These are phyloP conservation scores for Cutaneotrichosporon cutaneum DNA, from an alignment of 1,284 basidiomycete genomes.

Conservation along the genomic window DNA sequence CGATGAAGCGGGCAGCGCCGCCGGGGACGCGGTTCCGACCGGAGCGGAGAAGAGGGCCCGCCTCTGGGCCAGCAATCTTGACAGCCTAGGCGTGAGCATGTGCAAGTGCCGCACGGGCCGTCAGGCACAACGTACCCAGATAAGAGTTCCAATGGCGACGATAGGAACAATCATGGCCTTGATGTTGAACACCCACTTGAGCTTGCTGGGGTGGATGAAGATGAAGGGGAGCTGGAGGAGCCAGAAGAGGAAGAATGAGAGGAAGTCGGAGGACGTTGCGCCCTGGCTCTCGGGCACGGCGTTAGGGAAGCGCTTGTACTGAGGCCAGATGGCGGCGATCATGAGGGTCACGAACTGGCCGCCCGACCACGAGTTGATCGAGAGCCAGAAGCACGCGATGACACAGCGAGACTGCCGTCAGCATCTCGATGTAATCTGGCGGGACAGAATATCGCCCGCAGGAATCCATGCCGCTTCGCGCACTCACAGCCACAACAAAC, in stretches of 20 bases:
- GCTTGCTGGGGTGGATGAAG: slow-evolving; percentile 68
- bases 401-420: slow-evolving; percentile 40
- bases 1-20: slow-evolving; percentile 17
- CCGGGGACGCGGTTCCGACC: slow-evolving; percentile 12
- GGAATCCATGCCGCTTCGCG: not conserved
- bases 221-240: slow-evolving; percentile 59
- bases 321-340: slow-evolving; percentile 31
- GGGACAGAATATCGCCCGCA: not conserved
- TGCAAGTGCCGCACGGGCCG: not conserved
- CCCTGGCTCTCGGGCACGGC: slow-evolving; percentile 25
- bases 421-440: not conserved
- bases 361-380: slow-evolving; percentile 58
- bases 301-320: slow-evolving; percentile 26
- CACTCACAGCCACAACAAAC: slow-evolving; percentile 63
- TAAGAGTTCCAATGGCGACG: slow-evolving; percentile 66
- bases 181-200: slow-evolving; percentile 66
- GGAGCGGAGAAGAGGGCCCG: slow-evolving; percentile 13
- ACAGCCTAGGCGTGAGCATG: slow-evolving; percentile 51
- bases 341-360: slow-evolving; percentile 33
- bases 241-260: slow-evolving; percentile 74
- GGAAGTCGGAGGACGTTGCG: slow-evolving; percentile 53
- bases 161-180: slow-evolving; percentile 64
- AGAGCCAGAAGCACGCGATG: slow-evolving; percentile 72
- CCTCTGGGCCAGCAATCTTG: slow-evolving; percentile 36
- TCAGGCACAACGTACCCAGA: slow-evolving; percentile 56